Evolutionary conservation across 2,329 filamentous ascomycete species (phyloP).

Genomic region (Cladosporium sp.): DNA sequence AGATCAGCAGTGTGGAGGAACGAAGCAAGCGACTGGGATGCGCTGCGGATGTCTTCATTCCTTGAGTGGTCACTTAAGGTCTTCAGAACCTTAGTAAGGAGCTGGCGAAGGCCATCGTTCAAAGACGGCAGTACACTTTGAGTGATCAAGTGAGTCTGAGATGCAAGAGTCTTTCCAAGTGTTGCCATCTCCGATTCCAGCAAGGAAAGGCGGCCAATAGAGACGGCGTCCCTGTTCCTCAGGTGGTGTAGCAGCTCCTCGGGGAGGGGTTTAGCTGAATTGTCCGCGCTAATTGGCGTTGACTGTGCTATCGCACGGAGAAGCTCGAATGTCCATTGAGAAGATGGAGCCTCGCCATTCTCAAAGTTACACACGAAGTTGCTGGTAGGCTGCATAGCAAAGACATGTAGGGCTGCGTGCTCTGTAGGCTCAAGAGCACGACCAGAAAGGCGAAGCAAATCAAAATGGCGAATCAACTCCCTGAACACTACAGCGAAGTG

Average conservation of each 20-base stretch:
- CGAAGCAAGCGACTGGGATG: not conserved
- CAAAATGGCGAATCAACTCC: not conserved
- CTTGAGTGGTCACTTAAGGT: not conserved
- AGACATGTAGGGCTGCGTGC: constrained; percentile 4
- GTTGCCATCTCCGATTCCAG: constrained; percentile 15
- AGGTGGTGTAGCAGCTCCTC: not conserved
- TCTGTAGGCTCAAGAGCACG: not conserved
- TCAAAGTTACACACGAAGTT: not conserved
- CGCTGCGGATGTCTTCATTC: not conserved
- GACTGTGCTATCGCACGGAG: not conserved
- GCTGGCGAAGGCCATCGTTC: constrained; percentile 1
- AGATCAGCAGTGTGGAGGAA: not conserved
- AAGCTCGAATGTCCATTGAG: constrained; percentile 1
- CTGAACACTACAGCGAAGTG: constrained; percentile 7
- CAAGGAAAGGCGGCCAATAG: not conserved
- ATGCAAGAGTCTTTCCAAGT: constrained; percentile 20
- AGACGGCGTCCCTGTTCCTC: not conserved
- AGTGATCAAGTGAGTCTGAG: constrained; percentile 19
- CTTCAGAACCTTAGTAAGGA: constrained; percentile 1
- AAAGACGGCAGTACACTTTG: constrained; percentile 8
- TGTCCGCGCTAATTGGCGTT: not conserved
- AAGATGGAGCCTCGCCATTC: not conserved
- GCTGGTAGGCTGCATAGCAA: constrained; percentile 4
- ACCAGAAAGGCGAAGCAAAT: constrained; percentile 6
- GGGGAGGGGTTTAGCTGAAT: not conserved